These are phyloP conservation scores for Cyberlindnera maclurae DNA, from an alignment of 805 yeast genomes.

Conservation along the genomic window DNA sequence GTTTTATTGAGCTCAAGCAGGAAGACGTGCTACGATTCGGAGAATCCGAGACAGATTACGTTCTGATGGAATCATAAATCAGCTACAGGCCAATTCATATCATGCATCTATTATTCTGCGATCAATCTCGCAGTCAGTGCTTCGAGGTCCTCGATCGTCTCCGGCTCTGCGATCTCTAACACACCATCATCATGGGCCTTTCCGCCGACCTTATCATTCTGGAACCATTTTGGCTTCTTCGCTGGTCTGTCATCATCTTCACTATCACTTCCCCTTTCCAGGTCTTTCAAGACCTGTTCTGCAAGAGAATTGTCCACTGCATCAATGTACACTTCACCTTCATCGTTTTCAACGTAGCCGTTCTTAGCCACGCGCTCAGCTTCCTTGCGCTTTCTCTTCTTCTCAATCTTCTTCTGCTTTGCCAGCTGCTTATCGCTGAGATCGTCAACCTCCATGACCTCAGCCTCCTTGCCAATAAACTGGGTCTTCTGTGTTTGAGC, in stretches of 20 bases:
- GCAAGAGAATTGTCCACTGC: slow-evolving; percentile 35
- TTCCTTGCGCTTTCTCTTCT: slow-evolving; percentile 85
- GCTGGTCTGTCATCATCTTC: slow-evolving; percentile 23
- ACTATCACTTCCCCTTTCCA: slow-evolving; percentile 24
- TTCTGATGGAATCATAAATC: slow-evolving; percentile 3
- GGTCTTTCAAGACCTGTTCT: slow-evolving; percentile 20
- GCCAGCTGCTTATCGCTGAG: slow-evolving; percentile 70
- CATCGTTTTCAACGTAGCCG: slow-evolving; percentile 19
- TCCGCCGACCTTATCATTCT: slow-evolving; percentile 28
- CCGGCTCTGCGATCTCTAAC: slow-evolving; percentile 80
- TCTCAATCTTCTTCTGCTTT: slow-evolving; percentile 72
- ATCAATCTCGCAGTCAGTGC: slow-evolving; percentile 57
- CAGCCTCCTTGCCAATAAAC: slow-evolving; percentile 60
- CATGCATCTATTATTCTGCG: background rate
- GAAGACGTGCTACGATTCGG: slow-evolving; percentile 38
- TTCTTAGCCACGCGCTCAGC: slow-evolving; percentile 43
- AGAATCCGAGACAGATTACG: slow-evolving; percentile 26
- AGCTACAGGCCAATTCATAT: background rate
- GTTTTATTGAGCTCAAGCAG: slow-evolving; percentile 35
- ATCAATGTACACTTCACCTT: slow-evolving; percentile 14
- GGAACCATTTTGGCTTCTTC: slow-evolving; percentile 32
- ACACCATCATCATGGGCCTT: slow-evolving; percentile 22
- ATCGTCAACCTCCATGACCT: slow-evolving; percentile 67
- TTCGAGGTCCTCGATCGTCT: slow-evolving; percentile 89
- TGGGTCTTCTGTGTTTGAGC: slow-evolving; percentile 60